Base-by-base conservation (phyloP, 257 asterid species). In the Phtheirospermum japonicum region DNA sequence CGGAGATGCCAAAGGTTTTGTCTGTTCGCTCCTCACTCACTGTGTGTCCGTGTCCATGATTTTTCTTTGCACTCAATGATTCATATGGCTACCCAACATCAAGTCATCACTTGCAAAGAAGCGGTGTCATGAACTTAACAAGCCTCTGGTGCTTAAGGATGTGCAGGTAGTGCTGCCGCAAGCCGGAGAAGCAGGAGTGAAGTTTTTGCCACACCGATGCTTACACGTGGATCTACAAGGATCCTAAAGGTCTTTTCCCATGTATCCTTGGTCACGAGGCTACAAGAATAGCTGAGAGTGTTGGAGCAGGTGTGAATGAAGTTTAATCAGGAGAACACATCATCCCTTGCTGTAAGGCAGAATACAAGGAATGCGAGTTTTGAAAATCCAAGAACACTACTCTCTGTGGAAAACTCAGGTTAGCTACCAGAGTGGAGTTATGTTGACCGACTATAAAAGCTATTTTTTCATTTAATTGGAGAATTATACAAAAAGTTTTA, bases 181-280 rank as follows among this genome's bases (percentile, higher is more conserved):
- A 33, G 82, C 90, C 52, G 88, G 95, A 4, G 95, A 87, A 71
- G 95, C 85, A 23, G 83, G 95, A 39, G 71, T 87, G 53, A 79
- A 82, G 79, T 42, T 85, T 87, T 55, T 87, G 95, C 74, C 95
- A 84, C 70, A 87, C 95, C 34, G 95, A 87, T 51, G 93, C 95
- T 10, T 87, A 87, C 61, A 87, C 94, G 52, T 87, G 88, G 94
- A 71, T 90, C 72, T 94, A 94, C 74, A 87, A 87, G 90, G 93
- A 93, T 81, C 99, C 99, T 10, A 97, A 93, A 75, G n/a, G n/a
- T n/a, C n/a, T n/a, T n/a, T n/a, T n/a, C n/a, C n/a, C n/a, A n/a
- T n/a, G n/a, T n/a, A n/a, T 89, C 57, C 99, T 93, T 59, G 97
- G 99, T 68, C 99, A 93, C 26, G 99, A 93, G 80, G 99, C 97